A percentile compares a stretch with the other conserved stretches of the same genome.
Evolutionary conservation across 352 stramenopile genomes (phyloP).

Genomic region (Vaucheria bursata): DNA sequence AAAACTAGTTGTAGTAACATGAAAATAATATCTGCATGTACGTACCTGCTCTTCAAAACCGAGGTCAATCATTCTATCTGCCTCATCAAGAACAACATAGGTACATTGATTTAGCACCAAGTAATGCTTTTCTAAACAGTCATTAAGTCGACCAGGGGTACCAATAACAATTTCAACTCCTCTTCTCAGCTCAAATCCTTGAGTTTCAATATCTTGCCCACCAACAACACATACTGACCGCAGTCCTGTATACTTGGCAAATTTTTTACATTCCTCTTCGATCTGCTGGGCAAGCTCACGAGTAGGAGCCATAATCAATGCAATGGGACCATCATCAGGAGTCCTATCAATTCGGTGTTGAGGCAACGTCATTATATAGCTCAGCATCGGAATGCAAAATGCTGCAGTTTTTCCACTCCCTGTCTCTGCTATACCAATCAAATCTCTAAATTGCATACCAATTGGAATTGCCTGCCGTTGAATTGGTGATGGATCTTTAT

Average conservation of each 20-base stretch:
- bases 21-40: neutral
- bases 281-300: conserved; percentile 91
- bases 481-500: conserved; percentile 75
- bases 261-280: conserved; percentile 82
- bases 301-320: conserved; percentile 95
- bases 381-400: conserved; percentile 93
- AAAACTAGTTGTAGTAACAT: neutral
- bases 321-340: conserved; percentile 86
- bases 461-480: conserved; percentile 68
- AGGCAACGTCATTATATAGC: conserved; percentile 84
- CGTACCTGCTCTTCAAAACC: conserved; percentile 83
- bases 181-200: conserved; percentile 62
- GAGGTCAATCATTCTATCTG: conserved; percentile 71
- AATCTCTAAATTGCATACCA: conserved; percentile 85
- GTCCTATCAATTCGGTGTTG: conserved; percentile 63
- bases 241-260: conserved; percentile 70
- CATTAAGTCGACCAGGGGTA: conserved; percentile 93
- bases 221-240: conserved; percentile 38
- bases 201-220: conserved; percentile 38
- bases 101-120: conserved; percentile 97
- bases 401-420: conserved; percentile 96
- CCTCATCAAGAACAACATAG: conserved; percentile 98
- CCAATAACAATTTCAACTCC: conserved; percentile 96
- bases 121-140: conserved; percentile 94
- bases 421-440: conserved; percentile 98